Conservation (phyloP, 2,329 filamentous ascomycete species). For the Phyllosticta citrichinensis region DNA sequence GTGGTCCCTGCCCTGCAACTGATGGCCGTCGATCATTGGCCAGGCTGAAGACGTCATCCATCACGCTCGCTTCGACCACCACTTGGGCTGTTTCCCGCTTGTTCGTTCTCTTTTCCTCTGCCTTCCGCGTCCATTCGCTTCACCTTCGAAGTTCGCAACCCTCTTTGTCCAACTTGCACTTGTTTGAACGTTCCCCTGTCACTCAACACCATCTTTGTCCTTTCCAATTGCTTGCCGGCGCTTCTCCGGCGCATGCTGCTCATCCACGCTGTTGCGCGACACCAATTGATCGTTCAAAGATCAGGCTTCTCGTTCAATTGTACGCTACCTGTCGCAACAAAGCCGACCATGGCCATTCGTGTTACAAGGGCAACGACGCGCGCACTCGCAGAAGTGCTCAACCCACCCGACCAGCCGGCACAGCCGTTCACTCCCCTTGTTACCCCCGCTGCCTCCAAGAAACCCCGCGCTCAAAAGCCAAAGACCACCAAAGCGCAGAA, state of each 20-base stretch:
- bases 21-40: constrained; percentile 5
- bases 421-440: constrained; percentile 35
- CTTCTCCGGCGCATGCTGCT: background rate
- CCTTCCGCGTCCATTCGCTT: background rate
- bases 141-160: background rate
- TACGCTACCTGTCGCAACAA: background rate
- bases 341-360: constrained; percentile 19
- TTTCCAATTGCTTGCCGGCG: background rate
- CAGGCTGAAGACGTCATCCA: constrained; percentile 4
- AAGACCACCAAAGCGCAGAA: constrained; percentile 18
- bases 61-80: background rate
- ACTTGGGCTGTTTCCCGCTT: background rate
- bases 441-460: constrained; percentile 23
- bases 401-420: constrained; percentile 16
- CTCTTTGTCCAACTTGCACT: background rate
- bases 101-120: background rate
- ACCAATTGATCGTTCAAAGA: background rate
- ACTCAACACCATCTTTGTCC: background rate
- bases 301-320: background rate
- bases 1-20: constrained; percentile 9
- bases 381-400: background rate
- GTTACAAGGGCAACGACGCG: constrained; percentile 21
- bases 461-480: constrained; percentile 10
- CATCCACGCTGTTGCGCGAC: background rate
- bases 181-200: background rate